Conservation (phyloP, 2,329 filamentous ascomycete genomes). For the Sordariomycetes sp. region DNA sequence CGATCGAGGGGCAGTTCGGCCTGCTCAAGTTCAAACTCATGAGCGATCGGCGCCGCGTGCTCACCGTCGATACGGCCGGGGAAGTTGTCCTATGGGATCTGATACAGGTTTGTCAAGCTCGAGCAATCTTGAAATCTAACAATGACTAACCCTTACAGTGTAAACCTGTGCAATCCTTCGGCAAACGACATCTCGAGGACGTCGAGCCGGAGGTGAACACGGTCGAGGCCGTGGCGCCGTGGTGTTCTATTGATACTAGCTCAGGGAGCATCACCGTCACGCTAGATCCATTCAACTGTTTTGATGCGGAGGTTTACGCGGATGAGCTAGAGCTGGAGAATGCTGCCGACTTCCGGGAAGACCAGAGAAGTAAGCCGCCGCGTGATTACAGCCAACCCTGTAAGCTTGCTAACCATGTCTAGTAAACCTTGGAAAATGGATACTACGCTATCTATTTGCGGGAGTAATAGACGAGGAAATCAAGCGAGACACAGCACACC, state of each 20-base stretch:
- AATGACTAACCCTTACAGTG: slow-evolving; percentile 44
- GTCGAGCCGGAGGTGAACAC: slow-evolving; percentile 82
- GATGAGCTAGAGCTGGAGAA: slow-evolving; percentile 73
- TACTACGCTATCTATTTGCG: slow-evolving; percentile 83
- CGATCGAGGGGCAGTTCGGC: slow-evolving; percentile 90
- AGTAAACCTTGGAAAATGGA: slow-evolving; percentile 97
- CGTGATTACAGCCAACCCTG: slow-evolving; percentile 7
- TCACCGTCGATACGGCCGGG: slow-evolving; percentile 89
- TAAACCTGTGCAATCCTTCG: slow-evolving; percentile 79
- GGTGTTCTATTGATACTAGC: slow-evolving; percentile 91
- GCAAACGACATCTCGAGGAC: slow-evolving; percentile 87
- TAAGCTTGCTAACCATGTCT: slow-evolving; percentile 12
- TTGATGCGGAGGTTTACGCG: slow-evolving; percentile 94
- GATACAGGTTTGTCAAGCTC: slow-evolving; percentile 49
- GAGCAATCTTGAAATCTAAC: neutral
- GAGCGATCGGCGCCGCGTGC: slow-evolving; percentile 78
- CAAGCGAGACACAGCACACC: slow-evolving; percentile 62
- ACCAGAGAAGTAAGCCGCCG: slow-evolving; percentile 68
- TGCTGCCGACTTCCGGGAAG: slow-evolving; percentile 73
- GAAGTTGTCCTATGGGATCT: slow-evolving; percentile 95
- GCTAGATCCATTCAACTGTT: slow-evolving; percentile 89
- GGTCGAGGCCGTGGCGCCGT: slow-evolving; percentile 79
- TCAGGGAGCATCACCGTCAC: slow-evolving; percentile 87
- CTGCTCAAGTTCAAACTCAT: slow-evolving; percentile 87
- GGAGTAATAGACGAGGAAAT: slow-evolving; percentile 87